Base-by-base conservation (phyloP, 768 basidiomycete species). In the Peribolospora baueri region DNA sequence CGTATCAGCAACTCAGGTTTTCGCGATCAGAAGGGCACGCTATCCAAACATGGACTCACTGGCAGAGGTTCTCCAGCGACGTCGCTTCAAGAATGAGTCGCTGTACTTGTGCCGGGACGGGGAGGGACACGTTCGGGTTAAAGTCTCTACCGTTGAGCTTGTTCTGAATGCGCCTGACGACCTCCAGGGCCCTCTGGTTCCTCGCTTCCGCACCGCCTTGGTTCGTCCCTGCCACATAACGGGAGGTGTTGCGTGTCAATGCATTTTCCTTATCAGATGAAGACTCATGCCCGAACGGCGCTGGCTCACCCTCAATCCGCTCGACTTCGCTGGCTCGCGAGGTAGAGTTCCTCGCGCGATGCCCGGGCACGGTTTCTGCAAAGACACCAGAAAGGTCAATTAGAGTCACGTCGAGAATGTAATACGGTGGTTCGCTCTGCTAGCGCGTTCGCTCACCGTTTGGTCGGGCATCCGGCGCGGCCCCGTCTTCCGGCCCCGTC, bases 91-190 rank as follows among this genome's bases (percentile, higher is more conserved):
- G 75, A 59, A 98, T 95, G 53, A 98, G 72, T 66, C 82, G 81
- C 64, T 88, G 84, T 9, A 98, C 93, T 67, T 98, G 93, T 7
- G 72, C 75, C 37, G 73, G 69, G n/a, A 95, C 83, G 7, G 73
- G 69, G 50, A 97, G 72, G 1, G 73, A 71, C 50, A 77, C 69
- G 4, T 84, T 79, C 0, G 86, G 83, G 63, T 91, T 84, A 72
- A 97, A 97, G 65, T 98, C 93, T 54, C 79, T 58, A 82, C 85
- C 87, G 54, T 84, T 93, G 55, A 98, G 74, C 69, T 98, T 98
- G 65, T 90, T 75, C 65, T 90, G 80, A 5, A 98, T 90, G 46
- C 93, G 81, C 61, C 86, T 87, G 66, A 90, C 90, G 40, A 97
- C 93, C 50, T 79, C 76, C 14, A 97, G 67, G 0, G 91, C 93